A percentile compares a stretch with the other conserved stretches of the same genome.
phyloP scores from a whole-genome alignment of 2,329 filamentous ascomycete species.

The Diaporthe capsici region DNA sequence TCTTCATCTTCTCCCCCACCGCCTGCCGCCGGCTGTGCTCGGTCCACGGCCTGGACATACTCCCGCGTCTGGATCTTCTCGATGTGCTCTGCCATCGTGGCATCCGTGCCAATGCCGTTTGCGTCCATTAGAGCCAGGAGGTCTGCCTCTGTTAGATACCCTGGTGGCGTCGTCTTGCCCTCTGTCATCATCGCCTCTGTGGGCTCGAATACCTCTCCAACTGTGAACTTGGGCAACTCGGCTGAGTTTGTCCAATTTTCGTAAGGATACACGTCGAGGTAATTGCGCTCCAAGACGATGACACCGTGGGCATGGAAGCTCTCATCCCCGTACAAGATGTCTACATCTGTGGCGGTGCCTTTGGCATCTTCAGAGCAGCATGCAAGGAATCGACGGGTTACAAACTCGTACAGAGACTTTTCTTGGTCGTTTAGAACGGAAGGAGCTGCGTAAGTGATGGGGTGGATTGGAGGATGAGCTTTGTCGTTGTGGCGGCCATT shows the following conservation, averaged over 20 bases:
- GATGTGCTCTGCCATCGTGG: slow-evolving; percentile 99
- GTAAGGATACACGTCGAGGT: slow-evolving; percentile 95
- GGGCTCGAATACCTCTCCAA: slow-evolving; percentile 88
- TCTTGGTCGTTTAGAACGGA: slow-evolving; percentile 76
- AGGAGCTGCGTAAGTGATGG: slow-evolving; percentile 85
- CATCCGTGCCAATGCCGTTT: slow-evolving; percentile 98
- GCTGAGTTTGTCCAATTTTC: slow-evolving; percentile 95
- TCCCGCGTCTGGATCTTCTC: slow-evolving; percentile 92
- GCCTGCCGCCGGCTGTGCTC: slow-evolving; percentile 50
- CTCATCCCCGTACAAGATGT: slow-evolving; percentile 87
- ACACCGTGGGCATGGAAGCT: slow-evolving; percentile 86
- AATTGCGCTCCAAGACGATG: slow-evolving; percentile 89
- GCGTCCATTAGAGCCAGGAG: slow-evolving; percentile 97
- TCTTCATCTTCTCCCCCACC: slow-evolving; percentile 57
- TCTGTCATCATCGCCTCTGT: slow-evolving; percentile 91
- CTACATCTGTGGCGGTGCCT: slow-evolving; percentile 87
- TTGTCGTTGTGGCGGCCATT: slow-evolving; percentile 93
- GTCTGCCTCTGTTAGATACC: slow-evolving; percentile 94
- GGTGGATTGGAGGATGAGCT: slow-evolving; percentile 97
- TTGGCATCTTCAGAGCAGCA: slow-evolving; percentile 96
- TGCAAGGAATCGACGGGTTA: slow-evolving; percentile 90
- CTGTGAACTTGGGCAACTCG: slow-evolving; percentile 82
- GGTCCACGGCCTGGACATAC: slow-evolving; percentile 80
- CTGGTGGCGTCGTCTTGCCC: slow-evolving; percentile 88
- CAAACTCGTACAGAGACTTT: slow-evolving; percentile 89